phyloP scores from a whole-genome alignment of 202 grass and related monocot genomes.

The Sporobolus alterniflorus region DNA sequence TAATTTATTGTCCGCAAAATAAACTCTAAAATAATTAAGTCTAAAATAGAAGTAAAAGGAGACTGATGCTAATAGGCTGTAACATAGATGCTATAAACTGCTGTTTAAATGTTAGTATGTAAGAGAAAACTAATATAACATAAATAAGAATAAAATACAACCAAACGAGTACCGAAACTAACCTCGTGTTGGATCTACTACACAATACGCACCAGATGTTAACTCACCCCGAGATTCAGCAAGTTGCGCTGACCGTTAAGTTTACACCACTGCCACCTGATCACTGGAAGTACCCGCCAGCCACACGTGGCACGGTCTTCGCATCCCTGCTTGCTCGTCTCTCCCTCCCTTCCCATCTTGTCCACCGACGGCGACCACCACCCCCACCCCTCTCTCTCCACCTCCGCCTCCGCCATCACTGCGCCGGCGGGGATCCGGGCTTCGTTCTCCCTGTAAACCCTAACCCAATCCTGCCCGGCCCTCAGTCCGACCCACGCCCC shows the following conservation, averaged over 20 bases:
- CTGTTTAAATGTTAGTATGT: too few species aligned
- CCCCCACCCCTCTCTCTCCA: neutral
- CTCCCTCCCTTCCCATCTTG: neutral
- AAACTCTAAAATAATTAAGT: too few species aligned
- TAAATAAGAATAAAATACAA: too few species aligned
- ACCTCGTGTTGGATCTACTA: too few species aligned
- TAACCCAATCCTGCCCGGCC: neutral
- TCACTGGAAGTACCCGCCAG: neutral
- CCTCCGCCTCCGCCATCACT: neutral
- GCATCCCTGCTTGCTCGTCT: neutral
- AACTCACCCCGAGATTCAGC: conserved; percentile 6
- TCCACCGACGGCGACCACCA: conserved; percentile 37
- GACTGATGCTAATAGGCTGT: too few species aligned
- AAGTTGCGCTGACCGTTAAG: neutral
- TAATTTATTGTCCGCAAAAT: too few species aligned
- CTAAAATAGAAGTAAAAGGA: too few species aligned
- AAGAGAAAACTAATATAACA: too few species aligned
- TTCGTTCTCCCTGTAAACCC: conserved; percentile 4
- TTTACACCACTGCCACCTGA: neutral
- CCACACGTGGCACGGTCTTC: neutral
- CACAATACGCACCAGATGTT: too few species aligned
- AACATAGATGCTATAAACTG: too few species aligned
- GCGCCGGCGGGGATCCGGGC: conserved; percentile 8
- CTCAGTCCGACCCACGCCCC: neutral
- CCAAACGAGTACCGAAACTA: too few species aligned